Conservation (phyloP, 2,329 filamentous ascomycete species). For the Claviceps spartinae region DNA sequence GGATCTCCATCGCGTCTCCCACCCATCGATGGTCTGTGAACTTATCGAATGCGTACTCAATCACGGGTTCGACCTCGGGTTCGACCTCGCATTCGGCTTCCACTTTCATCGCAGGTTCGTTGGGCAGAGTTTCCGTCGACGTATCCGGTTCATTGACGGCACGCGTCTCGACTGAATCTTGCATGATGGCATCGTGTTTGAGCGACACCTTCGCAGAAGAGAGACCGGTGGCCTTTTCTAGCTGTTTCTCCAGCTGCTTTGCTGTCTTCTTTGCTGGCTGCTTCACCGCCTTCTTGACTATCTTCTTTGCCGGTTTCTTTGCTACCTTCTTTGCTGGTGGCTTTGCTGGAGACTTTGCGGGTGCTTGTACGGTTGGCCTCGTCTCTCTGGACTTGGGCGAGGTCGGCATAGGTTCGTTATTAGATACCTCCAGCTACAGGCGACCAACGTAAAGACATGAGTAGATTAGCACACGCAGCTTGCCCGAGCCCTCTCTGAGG, state of each 20-base stretch:
- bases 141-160: neutral
- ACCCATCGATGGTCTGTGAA: conserved; percentile 18
- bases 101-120: neutral
- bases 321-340: neutral
- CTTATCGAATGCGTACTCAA: conserved; percentile 10
- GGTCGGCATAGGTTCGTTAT: neutral
- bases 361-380: neutral
- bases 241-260: neutral
- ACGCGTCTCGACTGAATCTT: neutral
- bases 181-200: neutral
- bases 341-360: neutral
- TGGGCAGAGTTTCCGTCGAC: neutral
- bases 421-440: neutral
- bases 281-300: neutral
- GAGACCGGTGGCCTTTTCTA: neutral
- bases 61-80: neutral
- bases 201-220: neutral
- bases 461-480: neutral
- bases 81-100: too few relatives aligned
- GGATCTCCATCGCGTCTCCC: conserved; percentile 16
- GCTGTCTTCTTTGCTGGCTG: neutral
- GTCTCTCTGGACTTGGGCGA: neutral
- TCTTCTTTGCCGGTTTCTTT: neutral
- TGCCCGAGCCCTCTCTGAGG: neutral
- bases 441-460: neutral